Percentiles rank a stretch among this genome's conserved stretches.
Conservation (phyloP, 768 basidiomycete species). For the Boletus eberwhitei region DNA sequence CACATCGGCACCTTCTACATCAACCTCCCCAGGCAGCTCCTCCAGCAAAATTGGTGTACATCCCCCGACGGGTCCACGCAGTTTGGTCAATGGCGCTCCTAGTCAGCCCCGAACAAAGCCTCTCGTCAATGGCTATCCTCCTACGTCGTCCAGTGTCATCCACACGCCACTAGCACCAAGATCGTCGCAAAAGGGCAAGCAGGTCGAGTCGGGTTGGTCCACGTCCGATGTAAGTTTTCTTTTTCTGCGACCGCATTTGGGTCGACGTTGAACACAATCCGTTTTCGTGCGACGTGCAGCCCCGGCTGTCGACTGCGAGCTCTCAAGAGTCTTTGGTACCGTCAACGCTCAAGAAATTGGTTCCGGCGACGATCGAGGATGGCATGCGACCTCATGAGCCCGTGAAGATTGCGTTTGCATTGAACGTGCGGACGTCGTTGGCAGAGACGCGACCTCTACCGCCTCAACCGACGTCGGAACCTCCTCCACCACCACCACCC, state of each 20-base stretch:
- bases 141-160: constrained; percentile 23
- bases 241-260: not conserved
- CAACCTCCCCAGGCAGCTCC: constrained; percentile 30
- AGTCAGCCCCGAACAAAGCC: constrained; percentile 36
- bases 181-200: constrained; percentile 41
- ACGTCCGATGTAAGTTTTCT: constrained; percentile 33
- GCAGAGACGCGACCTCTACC: constrained; percentile 30
- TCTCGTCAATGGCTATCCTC: constrained; percentile 42
- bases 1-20: constrained; percentile 33
- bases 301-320: constrained; percentile 6
- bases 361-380: constrained; percentile 26
- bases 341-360: constrained; percentile 15
- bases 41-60: constrained; percentile 46
- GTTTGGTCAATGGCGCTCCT: constrained; percentile 43
- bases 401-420: constrained; percentile 31
- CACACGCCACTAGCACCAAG: constrained; percentile 33
- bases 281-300: constrained; percentile 15
- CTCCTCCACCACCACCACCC: constrained; percentile 37
- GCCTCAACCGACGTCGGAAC: constrained; percentile 37
- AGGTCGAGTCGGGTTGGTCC: constrained; percentile 36
- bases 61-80: constrained; percentile 67
- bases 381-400: constrained; percentile 32
- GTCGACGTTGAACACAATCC: not conserved
- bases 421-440: constrained; percentile 28
- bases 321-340: constrained; percentile 14